Percentiles rank a stretch among this genome's conserved stretches.
Evolutionary conservation across 306 rosid genomes (phyloP).

Genomic region (Betula pendula): DNA sequence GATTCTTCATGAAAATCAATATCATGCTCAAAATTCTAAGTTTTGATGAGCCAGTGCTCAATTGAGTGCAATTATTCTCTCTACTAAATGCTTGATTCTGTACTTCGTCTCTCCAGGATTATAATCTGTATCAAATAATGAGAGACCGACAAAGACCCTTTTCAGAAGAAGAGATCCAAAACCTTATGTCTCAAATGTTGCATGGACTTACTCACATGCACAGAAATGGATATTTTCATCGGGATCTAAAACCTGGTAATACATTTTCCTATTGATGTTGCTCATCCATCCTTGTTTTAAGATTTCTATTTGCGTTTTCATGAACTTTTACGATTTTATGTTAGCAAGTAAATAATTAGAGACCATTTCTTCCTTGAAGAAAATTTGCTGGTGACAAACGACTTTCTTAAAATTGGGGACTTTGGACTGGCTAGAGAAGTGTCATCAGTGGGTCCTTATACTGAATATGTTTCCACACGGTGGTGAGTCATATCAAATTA

Average conservation of each 20-base stretch:
- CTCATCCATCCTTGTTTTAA: slow-evolving; percentile 14
- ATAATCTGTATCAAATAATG: slow-evolving; percentile 77
- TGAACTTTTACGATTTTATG: slow-evolving; percentile 15
- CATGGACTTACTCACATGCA: slow-evolving; percentile 75
- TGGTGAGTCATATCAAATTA: slow-evolving; percentile 60
- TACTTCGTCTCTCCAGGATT: slow-evolving; percentile 52
- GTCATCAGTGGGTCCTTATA: slow-evolving; percentile 83
- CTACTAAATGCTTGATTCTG: slow-evolving; percentile 32
- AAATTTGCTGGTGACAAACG: slow-evolving; percentile 79
- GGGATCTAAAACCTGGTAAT: slow-evolving; percentile 86
- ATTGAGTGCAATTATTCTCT: not conserved
- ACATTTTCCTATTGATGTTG: slow-evolving; percentile 5
- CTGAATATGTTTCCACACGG: slow-evolving; percentile 92
- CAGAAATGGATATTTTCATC: slow-evolving; percentile 72
- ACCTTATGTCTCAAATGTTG: slow-evolving; percentile 68
- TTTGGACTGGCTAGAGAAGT: slow-evolving; percentile 90
- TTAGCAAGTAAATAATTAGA: slow-evolving; percentile 10
- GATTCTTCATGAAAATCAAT: slow-evolving; percentile 15
- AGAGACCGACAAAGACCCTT: slow-evolving; percentile 66
- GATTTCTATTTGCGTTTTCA: slow-evolving; percentile 13
- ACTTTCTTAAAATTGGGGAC: slow-evolving; percentile 78
- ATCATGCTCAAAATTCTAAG: slow-evolving; percentile 16
- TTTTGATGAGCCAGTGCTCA: slow-evolving; percentile 25
- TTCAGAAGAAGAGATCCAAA: slow-evolving; percentile 68
- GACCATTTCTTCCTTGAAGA: slow-evolving; percentile 40